Evolutionary conservation across 176 grass and related monocot species (phyloP).

Genomic region (Eremochloa ophiuroides): DNA sequence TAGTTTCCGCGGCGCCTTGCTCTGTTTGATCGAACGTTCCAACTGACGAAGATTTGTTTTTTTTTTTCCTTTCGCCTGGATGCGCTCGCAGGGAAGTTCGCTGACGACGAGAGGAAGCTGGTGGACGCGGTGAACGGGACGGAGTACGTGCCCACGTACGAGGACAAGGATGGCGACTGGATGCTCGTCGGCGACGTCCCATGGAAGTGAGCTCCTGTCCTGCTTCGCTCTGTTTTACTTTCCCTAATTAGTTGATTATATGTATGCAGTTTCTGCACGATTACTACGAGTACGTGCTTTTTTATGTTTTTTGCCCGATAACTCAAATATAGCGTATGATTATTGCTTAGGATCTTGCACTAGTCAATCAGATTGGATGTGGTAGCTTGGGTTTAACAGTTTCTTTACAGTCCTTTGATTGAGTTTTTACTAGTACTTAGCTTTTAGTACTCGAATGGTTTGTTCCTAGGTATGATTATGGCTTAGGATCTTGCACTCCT

Average conservation of each 20-base stretch:
- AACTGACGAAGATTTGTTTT: background rate
- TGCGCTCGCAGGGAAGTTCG: conserved; percentile 61
- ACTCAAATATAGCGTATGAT: background rate
- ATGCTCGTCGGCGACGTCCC: conserved; percentile 99
- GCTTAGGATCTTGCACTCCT: background rate
- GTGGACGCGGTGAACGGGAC: conserved; percentile 84
- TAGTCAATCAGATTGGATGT: background rate
- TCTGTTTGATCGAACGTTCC: background rate
- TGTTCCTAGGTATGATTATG: background rate
- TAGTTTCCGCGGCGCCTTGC: background rate
- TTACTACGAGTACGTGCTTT: background rate
- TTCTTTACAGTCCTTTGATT: background rate
- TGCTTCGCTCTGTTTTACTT: background rate
- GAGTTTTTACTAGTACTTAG: background rate
- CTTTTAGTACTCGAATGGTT: background rate
- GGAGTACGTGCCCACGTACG: conserved; percentile 94
- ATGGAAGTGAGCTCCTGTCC: conserved; percentile 73
- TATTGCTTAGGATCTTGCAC: background rate
- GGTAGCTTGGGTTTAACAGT: background rate
- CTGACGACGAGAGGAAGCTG: conserved; percentile 74
- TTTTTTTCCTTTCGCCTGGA: background rate
- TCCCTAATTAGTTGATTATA: background rate
- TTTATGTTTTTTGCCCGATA: background rate
- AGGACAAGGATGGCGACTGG: conserved; percentile 99
- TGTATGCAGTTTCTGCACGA: background rate